Evolutionary conservation across 78 protist genomes (phyloP), one percentile per base, ranked within the genome.

Genomic region (Dictyostelium capitatum): DNA sequence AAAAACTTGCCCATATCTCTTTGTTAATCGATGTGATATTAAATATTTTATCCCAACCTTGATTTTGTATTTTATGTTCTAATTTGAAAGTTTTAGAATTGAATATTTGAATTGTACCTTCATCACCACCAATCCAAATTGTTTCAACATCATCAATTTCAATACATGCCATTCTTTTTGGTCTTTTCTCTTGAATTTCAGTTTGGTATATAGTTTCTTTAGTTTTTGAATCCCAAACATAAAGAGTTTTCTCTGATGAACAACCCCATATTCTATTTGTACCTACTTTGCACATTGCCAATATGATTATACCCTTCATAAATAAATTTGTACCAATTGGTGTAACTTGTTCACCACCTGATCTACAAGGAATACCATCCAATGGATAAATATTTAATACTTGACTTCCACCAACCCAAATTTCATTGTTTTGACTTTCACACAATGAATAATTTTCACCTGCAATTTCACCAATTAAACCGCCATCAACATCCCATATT

Each of bases 71-170:
- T 50, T 51, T 87, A 37, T 87, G 93, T 23, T 75, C 69, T 3
- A 64, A 25, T 65, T 87, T 64, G 65, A 59, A 87, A 65, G 84
- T 75, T 53, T 74, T 77, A 46, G 93, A 46, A 87, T 87, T 77
- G 4, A 77, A 65, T 23, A 87, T 87, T 77, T 87, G 84, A 47
- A 87, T 74, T 28, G 93, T 64, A 30, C 93, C 93, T 77, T 87
- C 93, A 65, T 87, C 93, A 65, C 84, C 83, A 50, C 93, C 93
- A 9, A 87, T 65, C 93, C 93, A 87, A 77, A 87, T 74, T 6
- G 74, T 46, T 32, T 87, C 93, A 12, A 50, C n/a, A 8, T 87
- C 93, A 17, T 87, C 93, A n/a, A 43, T 51, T 23, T 87, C 84
- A 23, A 87, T 30, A 4, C 64, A 56, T 19, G 84, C 46, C 43